Conservation (phyloP, 768 basidiomycete species). For the Macrolepiota fuliginosa region DNA sequence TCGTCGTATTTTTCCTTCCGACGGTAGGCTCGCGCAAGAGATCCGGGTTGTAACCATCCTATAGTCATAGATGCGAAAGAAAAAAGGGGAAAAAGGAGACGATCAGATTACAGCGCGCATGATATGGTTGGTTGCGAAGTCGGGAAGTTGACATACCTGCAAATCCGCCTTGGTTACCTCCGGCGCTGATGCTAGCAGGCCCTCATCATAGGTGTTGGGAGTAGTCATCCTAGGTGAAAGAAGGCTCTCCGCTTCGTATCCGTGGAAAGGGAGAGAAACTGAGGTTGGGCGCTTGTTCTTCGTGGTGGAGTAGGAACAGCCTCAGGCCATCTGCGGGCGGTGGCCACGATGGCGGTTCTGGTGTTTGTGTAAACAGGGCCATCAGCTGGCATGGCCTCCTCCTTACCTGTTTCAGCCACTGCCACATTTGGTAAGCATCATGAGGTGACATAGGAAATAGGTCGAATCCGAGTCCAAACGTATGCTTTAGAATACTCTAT, state of each 20-base stretch:
- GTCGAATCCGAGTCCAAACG: not conserved
- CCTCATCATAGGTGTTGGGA: conserved; percentile 1
- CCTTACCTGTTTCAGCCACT: not conserved
- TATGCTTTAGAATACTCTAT: not conserved
- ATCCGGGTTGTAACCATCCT: conserved; percentile 28
- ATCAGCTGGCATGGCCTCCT: not conserved
- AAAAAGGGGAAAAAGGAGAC: not conserved
- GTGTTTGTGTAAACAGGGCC: conserved; percentile 1
- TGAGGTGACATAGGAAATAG: not conserved
- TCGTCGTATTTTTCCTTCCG: not conserved
- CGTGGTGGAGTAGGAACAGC: not conserved
- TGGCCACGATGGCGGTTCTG: not conserved
- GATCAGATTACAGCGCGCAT: not conserved
- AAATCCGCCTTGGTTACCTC: conserved; percentile 10
- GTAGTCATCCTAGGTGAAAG: not conserved
- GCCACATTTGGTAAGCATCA: not conserved
- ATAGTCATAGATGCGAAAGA: not conserved
- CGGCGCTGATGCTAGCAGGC: conserved; percentile 3
- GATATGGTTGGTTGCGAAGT: not conserved
- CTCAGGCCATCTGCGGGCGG: not conserved
- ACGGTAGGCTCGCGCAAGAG: conserved; percentile 18
- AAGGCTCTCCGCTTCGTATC: not conserved
- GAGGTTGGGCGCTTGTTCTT: not conserved
- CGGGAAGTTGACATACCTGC: not conserved
- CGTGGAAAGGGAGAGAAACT: not conserved